Evolutionary conservation across 129 eudicot species (phyloP).

Genomic region (Helianthus tuberosus): DNA sequence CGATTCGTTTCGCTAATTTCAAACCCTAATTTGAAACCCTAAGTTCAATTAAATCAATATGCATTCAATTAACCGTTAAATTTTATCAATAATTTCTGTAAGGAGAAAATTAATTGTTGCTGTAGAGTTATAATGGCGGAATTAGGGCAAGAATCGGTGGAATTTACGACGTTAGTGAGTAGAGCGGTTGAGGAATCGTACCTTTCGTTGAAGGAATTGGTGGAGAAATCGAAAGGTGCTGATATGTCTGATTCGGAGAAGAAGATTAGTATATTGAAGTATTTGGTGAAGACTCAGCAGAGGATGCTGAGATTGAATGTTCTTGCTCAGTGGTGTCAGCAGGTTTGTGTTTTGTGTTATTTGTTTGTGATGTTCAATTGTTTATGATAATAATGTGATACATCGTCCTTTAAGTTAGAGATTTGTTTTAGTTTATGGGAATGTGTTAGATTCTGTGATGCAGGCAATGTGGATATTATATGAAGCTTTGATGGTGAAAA

Average conservation of each 20-base stretch:
- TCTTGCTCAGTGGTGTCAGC: slow-evolving; percentile 97
- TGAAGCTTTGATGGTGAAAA: neutral
- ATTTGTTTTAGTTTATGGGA: neutral
- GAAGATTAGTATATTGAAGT: slow-evolving; percentile 83
- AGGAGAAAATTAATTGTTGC: slow-evolving; percentile 3
- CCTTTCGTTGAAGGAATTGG: slow-evolving; percentile 75
- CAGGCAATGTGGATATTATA: neutral
- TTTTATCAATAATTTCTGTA: slow-evolving; percentile 17
- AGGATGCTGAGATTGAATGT: slow-evolving; percentile 95
- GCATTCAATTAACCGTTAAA: neutral
- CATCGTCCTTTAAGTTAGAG: too few species aligned
- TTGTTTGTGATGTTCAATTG: too few species aligned
- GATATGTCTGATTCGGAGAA: slow-evolving; percentile 85
- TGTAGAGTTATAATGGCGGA: slow-evolving; percentile 56
- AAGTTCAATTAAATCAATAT: slow-evolving; percentile 4
- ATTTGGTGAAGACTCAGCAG: slow-evolving; percentile 88
- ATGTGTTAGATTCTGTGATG: neutral
- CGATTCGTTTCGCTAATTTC: slow-evolving; percentile 17
- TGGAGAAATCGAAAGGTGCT: slow-evolving; percentile 73
- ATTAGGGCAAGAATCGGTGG: slow-evolving; percentile 89
- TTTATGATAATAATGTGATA: too few species aligned
- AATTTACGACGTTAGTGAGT: slow-evolving; percentile 76
- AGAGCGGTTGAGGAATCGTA: slow-evolving; percentile 94
- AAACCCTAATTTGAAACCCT: slow-evolving; percentile 31
- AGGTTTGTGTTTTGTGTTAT: slow-evolving; percentile 42